Percentiles rank a stretch among this genome's conserved stretches.
Evolutionary conservation across 1,139 yeast species (phyloP).

Genomic region (Candida tetrigidarum): DNA sequence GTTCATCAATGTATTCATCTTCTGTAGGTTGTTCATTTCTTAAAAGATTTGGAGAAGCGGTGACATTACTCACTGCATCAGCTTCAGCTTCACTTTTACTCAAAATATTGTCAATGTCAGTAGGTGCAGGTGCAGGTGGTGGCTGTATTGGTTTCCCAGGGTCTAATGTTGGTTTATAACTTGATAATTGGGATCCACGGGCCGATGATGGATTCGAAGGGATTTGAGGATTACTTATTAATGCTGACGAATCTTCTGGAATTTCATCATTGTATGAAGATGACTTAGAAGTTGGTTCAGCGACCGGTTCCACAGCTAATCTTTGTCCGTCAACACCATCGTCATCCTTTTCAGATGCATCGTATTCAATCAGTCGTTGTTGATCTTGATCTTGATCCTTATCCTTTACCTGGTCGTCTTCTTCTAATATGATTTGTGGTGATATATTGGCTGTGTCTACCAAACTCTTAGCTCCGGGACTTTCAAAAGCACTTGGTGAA

Average conservation of each 20-base stretch:
- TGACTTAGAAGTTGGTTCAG: slow-evolving; percentile 6
- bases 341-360: slow-evolving; percentile 1
- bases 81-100: slow-evolving; percentile 19
- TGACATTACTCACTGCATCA: slow-evolving; percentile 12
- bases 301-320: background rate
- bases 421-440: slow-evolving; percentile 9
- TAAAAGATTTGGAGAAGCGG: slow-evolving; percentile 21
- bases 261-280: slow-evolving; percentile 5
- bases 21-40: slow-evolving; percentile 22
- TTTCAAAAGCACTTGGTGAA: slow-evolving; percentile 10
- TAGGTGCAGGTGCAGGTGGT: slow-evolving; percentile 11
- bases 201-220: slow-evolving; percentile 13
- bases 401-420: slow-evolving; percentile 2
- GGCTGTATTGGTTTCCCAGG: slow-evolving; percentile 39
- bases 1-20: background rate
- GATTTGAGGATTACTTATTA: slow-evolving; percentile 5
- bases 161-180: slow-evolving; percentile 36
- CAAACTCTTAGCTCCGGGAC: slow-evolving; percentile 4
- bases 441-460: slow-evolving; percentile 5
- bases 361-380: background rate
- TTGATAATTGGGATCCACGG: slow-evolving; percentile 16
- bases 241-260: slow-evolving; percentile 1
- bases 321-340: slow-evolving; percentile 5
- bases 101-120: slow-evolving; percentile 18
- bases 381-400: no score